Evolutionary conservation across 208 protist species (phyloP), one percentile per base, ranked within the genome.

Genomic region (Wallacemonas collosoma): DNA sequence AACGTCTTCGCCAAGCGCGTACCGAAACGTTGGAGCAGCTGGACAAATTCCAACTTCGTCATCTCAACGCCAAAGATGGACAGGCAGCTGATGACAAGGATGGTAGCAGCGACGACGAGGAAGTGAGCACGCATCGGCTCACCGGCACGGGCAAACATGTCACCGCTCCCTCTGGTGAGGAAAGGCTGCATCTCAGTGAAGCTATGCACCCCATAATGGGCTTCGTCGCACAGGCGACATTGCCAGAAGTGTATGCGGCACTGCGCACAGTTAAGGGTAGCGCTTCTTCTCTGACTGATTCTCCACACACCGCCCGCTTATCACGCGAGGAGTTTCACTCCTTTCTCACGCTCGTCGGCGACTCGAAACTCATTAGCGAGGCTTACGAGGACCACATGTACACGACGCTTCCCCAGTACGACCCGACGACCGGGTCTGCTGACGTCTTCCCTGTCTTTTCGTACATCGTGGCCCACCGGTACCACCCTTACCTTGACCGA

Each of bases 191-290:
- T 14, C 64, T 69, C 8, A 64, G 43, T 36, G 72, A 68, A 9
- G n/a, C 43, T 17, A 17, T 80, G 61, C 86, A 89, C 60, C 89
- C 89, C 1, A 51, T 94, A 7, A 47, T 90, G 63, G 89, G 89
- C n/a, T 88, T 84, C 54, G 69, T 90, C 12, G 81, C 75, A 61
- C 73, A 78, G 39, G 58, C 84, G 1, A 79, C 84, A 0, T 73
- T 94, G 14, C 77, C 77, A 36, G 75, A 85, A 4, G 65, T 89
- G 36, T 89, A 85, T 75, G 58, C 45, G 7, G 86, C 83, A 5
- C 54, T 94, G 14, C 50, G 68, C 3, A 26, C 54, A 8, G 41
- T 79, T 8, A 87, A 85, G 57, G 68, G 64, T 2, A 47, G 15
- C 63, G 47, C 72, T 8, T 53, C 76, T 15, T 72, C 71, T 11